These are phyloP conservation scores for Talaromyces rugulosus DNA, from an alignment of 2,329 filamentous ascomycete genomes.

Conservation along the genomic window DNA sequence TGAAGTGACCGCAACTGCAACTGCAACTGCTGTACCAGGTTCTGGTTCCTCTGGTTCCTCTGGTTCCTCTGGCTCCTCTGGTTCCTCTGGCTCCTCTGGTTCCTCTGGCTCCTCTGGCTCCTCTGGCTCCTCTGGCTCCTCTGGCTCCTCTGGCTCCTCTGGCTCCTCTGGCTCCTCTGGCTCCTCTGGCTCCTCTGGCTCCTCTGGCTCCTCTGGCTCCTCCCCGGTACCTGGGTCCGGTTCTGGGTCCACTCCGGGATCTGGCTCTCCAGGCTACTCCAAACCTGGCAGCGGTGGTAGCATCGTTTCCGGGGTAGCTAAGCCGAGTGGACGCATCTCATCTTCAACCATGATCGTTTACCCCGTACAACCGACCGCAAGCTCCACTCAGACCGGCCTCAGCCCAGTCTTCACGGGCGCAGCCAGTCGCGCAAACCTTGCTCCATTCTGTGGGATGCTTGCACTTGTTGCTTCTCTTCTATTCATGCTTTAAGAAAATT, in stretches of 20 bases:
- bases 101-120: constrained; percentile 5
- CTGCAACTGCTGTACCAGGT: constrained; percentile 7
- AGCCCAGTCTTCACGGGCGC: constrained; percentile 13
- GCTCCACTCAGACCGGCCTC: constrained; percentile 7
- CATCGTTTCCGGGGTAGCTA: background rate
- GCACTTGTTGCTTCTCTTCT: constrained; percentile 4
- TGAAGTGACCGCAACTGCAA: constrained; percentile 10
- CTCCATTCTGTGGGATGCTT: background rate
- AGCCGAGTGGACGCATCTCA: background rate
- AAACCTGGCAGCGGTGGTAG: constrained; percentile 5
- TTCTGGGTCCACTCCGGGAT: background rate
- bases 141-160: background rate
- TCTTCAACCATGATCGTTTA: constrained; percentile 4
- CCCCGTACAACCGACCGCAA: constrained; percentile 6
- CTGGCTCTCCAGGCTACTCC: constrained; percentile 6
- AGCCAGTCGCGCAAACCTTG: constrained; percentile 5
- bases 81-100: constrained; percentile 1
- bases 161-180: background rate
- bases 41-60: background rate
- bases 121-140: constrained; percentile 4
- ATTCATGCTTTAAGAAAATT: constrained; percentile 6
- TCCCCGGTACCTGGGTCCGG: constrained; percentile 3
- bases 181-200: background rate
- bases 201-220: background rate
- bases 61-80: background rate